Evolutionary conservation across 2,329 filamentous ascomycete species (phyloP).

Genomic region (Colletotrichum chrysophilum): DNA sequence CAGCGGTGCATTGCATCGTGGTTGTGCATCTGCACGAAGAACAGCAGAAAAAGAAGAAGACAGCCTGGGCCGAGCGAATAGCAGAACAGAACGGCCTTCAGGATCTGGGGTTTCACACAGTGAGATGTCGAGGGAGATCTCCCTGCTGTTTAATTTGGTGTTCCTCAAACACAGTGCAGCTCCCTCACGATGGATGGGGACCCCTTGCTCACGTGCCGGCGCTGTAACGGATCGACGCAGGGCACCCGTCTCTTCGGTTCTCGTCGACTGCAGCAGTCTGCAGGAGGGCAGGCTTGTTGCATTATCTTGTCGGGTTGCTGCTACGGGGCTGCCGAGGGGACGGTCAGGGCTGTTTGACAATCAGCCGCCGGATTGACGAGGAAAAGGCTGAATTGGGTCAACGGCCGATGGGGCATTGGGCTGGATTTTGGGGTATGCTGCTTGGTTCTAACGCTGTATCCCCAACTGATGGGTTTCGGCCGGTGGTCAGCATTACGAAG

Average conservation of each 20-base stretch:
- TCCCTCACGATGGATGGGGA: background rate
- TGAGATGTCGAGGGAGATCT: background rate
- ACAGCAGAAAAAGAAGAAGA: background rate
- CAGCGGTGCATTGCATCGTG: background rate
- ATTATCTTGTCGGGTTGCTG: background rate
- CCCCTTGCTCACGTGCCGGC: constrained; percentile 6
- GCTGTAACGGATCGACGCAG: constrained; percentile 20
- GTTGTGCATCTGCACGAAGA: background rate
- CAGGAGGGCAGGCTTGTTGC: background rate
- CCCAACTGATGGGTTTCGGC: background rate
- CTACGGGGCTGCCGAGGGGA: background rate
- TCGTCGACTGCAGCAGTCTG: background rate
- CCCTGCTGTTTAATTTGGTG: constrained; percentile 1
- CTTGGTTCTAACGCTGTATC: background rate
- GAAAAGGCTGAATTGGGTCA: background rate
- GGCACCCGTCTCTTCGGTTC: background rate
- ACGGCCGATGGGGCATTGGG: background rate
- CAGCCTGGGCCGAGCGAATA: background rate
- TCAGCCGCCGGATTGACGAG: background rate
- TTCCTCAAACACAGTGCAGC: constrained; percentile 1
- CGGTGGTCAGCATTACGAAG: background rate
- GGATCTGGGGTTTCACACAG: background rate
- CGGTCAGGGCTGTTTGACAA: background rate
- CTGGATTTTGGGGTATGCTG: background rate
- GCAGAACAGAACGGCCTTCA: background rate